Evolutionary conservation across 176 grass and related monocot species (phyloP), one percentile per base, ranked within the genome.

Genomic region (Lolium perenne): DNA sequence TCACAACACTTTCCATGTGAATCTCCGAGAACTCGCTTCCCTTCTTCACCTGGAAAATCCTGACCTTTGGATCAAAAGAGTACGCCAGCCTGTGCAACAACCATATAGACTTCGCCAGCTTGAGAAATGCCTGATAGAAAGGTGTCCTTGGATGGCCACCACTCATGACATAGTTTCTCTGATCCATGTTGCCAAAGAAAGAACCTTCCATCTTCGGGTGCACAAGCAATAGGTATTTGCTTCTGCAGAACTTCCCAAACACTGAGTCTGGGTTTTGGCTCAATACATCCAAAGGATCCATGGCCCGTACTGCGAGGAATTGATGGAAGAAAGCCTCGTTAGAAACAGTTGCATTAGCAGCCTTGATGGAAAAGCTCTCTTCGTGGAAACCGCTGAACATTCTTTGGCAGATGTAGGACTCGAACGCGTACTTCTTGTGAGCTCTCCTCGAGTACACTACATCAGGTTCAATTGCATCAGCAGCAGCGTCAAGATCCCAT

Each of bases 401-500:
- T 86, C 86, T 99, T 60, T 94, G 97, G 84, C 92, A 94, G 80
- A 99, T 93, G 82, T 96, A 91, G 7, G 94, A 94, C 78, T 99
- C 94, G 21, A 99, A 96, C 0, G 92, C 97, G 56, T 93, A 99
- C 84, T 99, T 99, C 86, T 98, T 98, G 76, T 95, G 91, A 70
- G 91, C 93, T 71, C 93, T 86, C 75, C 87, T 94, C 69, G 91
- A 81, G 86, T 93, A 99, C 18, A 87, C 68, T 16, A 94, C 84
- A 83, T 40, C 92, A 82, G 88, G 88, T 80, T 94, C 97, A 16
- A 94, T 88, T 51, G 92, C 85, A 49, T 99, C 87, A 68, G 94
- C 92, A 82, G 94, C 94, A 3, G 92, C 93, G 88, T 98, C 94
- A 80, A 98, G 93, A 92, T 98, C 97, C 97, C 94, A 98, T 6